Base-by-base conservation (phyloP, 306 rosid genomes). In the Glycyrrhiza uralensis region DNA sequence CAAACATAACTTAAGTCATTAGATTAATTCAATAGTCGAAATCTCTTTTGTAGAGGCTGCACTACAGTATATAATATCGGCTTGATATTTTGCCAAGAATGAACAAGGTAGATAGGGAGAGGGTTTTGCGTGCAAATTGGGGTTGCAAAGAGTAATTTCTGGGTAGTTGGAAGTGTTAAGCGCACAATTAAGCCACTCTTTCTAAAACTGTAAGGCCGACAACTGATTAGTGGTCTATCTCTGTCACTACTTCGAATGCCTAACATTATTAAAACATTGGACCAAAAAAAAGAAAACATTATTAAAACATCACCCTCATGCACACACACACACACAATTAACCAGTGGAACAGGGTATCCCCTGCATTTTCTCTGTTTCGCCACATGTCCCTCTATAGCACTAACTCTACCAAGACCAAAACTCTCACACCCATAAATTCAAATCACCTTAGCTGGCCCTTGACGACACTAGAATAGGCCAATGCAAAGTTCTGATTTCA, bases 231-330 rank as follows among this genome's bases (percentile, higher is more conserved):
- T 76, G 82, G 15, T 49, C 67, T 71, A 76, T 76, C 52, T 64
- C 46, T 76, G 23, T 76, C 81, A 65, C 82, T 76, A 29, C 70
- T 26, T 35, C 38, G n/a, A n/a, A 80, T 80, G 80, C 84, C 84
- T 39, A 73, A 79, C 83, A 54, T 56, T 58, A 79, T n/a, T 73
- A 38, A n/a, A n/a, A n/a, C n/a, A n/a, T n/a, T n/a, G n/a, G n/a
- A n/a, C n/a, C n/a, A n/a, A n/a, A n/a, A n/a, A n/a, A n/a, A n/a
- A n/a, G n/a, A n/a, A n/a, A n/a, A n/a, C n/a, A n/a, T n/a, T n/a
- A n/a, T n/a, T n/a, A n/a, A n/a, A 73, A 73, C 76, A 49, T 73
- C 66, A 42, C 38, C 63, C 35, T 66, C 71, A 46, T 20, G 44
- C 22, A 0, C 19, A 39, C 22, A 52, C 46, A 39, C 38, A 44